A percentile compares a stretch with the other conserved stretches of the same genome.
phyloP scores from a whole-genome alignment of 768 basidiomycete genomes.

The Rubroboletus satanas region DNA sequence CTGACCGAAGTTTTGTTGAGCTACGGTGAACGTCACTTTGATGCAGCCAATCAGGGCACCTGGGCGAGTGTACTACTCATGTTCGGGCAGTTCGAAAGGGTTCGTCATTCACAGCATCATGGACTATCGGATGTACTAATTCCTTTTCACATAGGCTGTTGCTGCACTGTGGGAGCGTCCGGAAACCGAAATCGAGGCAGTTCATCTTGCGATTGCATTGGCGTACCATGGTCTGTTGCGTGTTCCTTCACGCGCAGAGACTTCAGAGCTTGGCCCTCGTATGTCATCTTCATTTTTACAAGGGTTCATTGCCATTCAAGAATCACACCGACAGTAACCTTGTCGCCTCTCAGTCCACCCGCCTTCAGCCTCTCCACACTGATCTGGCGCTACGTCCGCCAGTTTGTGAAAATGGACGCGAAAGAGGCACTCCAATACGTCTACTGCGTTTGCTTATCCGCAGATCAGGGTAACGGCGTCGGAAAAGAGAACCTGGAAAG shows the following conservation, averaged over 20 bases:
- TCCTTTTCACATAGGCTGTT: conserved; percentile 57
- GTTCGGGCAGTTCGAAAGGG: conserved; percentile 93
- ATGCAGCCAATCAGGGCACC: conserved; percentile 58
- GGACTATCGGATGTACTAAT: not conserved
- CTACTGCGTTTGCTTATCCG: conserved; percentile 75
- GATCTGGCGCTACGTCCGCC: conserved; percentile 89
- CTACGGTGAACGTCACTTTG: conserved; percentile 82
- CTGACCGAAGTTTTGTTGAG: conserved; percentile 72
- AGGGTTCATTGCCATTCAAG: not conserved
- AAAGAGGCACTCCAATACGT: conserved; percentile 94
- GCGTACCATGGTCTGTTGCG: conserved; percentile 91
- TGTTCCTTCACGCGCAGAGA: conserved; percentile 75
- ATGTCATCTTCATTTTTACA: conserved; percentile 28
- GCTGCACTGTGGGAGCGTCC: conserved; percentile 85
- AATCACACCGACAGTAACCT: conserved; percentile 47
- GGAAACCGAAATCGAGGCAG: conserved; percentile 87
- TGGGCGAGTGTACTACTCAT: conserved; percentile 85
- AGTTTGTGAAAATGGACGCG: conserved; percentile 90
- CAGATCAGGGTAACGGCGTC: conserved; percentile 64
- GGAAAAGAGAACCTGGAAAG: conserved; percentile 83
- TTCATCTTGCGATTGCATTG: conserved; percentile 88
- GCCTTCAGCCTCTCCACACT: conserved; percentile 79
- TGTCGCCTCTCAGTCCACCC: conserved; percentile 64
- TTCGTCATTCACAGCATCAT: conserved; percentile 32
- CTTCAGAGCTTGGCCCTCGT: conserved; percentile 83